A percentile compares a stretch with the other conserved stretches of the same genome.
Conservation (phyloP, 345 rosid species). For the Aurinia saxatilis region DNA sequence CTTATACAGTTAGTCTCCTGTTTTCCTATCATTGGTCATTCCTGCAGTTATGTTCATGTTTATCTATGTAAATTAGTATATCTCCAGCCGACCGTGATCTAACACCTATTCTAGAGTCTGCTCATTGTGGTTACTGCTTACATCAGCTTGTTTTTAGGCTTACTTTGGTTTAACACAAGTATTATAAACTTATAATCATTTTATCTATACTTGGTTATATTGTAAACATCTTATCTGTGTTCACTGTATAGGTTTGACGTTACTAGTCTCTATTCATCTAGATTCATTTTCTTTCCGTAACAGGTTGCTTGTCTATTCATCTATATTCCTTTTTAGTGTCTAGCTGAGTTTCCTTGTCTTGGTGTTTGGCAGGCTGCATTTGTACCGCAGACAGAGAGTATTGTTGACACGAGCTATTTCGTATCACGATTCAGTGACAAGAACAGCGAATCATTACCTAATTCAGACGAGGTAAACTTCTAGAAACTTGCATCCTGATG, state of each 20-base stretch:
- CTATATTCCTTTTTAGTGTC: no score
- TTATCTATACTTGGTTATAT: neutral
- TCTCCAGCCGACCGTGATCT: neutral
- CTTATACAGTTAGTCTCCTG: no score
- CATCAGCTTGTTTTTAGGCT: neutral
- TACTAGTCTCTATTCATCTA: neutral
- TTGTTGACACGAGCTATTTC: no score
- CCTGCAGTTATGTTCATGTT: neutral
- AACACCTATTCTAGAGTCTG: neutral
- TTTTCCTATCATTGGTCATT: neutral
- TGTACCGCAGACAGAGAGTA: no score
- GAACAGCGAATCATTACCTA: no score
- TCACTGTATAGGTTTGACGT: neutral
- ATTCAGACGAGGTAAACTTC: no score
- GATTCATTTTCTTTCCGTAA: constrained; percentile 11
- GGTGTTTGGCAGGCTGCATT: no score
- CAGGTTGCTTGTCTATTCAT: constrained; percentile 67
- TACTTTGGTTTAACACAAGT: neutral
- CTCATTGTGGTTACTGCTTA: neutral
- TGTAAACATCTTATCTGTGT: neutral
- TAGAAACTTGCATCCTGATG: no score
- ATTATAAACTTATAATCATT: neutral
- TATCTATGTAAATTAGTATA: neutral
- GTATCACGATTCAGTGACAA: no score
- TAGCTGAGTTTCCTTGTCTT: no score